Evolutionary conservation across 1,284 basidiomycete species (phyloP), one percentile per base, ranked within the genome.

Genomic region (Ganoderma resinaceum): DNA sequence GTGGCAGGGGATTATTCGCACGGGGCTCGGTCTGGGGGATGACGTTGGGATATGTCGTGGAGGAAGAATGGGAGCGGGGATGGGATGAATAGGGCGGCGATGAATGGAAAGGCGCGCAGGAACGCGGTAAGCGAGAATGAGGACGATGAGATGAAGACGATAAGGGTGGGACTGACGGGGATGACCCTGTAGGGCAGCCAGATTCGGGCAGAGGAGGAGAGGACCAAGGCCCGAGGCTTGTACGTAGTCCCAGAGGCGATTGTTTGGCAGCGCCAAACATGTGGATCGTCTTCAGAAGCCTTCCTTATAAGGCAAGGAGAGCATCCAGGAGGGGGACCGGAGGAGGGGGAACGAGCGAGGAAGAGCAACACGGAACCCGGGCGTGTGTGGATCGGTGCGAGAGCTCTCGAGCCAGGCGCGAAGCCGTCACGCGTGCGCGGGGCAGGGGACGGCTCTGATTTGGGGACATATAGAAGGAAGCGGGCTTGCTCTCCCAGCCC

Each of bases 271-370:
- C 18, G 37, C 33, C 58, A 65, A 64, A 63, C 40, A 40, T 57
- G 73, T 53, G 72, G 65, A 73, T 75, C 74, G 16, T 2, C 11
- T 52, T 0, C 29, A 68, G 74, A 75, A 75, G 70, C 40, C 60
- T 49, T 23, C 74, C 67, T 1, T 37, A 69, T 69, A 69, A 35
- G 72, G 72, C 14, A 67, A 59, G 9, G 7, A 16, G 12, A 14
- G 63, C 9, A 20, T 14, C 53, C 60, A 55, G 52, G 62, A 53
- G 63, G 35, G 40, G 42, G 23, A 38, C 7, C 53, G 46, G 58
- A 53, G 59, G 63, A 42, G 61, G 35, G 29, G 12, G 61, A 55
- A 58, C 49, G 55, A 66, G 35, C 33, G 37, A 31, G 42, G 69
- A 59, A 65, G 61, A 46, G 37, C 46, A 49, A 42, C 26, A 31